phyloP scores from a whole-genome alignment of 352 stramenopile genomes.

The Pythium myriotylum region DNA sequence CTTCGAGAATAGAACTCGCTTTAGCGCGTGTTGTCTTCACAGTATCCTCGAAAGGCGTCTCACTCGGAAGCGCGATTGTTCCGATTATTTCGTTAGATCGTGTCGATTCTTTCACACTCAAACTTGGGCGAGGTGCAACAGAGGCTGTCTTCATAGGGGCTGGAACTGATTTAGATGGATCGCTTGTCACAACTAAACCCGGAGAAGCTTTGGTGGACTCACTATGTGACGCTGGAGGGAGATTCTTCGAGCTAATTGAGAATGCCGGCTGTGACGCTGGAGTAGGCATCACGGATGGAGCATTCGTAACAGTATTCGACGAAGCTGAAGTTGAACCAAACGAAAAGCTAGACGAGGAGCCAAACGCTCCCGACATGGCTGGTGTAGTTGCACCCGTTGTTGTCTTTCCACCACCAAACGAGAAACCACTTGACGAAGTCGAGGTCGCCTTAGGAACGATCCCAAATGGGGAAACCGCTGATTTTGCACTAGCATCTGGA shows the following conservation, averaged over 20 bases:
- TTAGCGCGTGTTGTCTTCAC: conserved; percentile 16
- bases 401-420: not conserved
- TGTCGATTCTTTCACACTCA: not conserved
- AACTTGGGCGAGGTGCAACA: conserved; percentile 6
- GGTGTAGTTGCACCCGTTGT: not conserved
- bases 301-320: not conserved
- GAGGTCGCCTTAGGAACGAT: conserved; percentile 26
- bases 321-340: conserved; percentile 1
- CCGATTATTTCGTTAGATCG: not conserved
- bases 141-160: not conserved
- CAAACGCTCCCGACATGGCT: not conserved
- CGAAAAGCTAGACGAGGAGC: not conserved
- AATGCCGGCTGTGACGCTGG: not conserved
- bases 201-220: too few relatives aligned
- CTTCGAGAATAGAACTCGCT: conserved; percentile 53
- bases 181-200: not conserved
- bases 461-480: conserved; percentile 29
- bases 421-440: not conserved
- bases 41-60: conserved; percentile 9
- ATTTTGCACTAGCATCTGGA: conserved; percentile 16
- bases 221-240: too few relatives aligned
- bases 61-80: conserved; percentile 1
- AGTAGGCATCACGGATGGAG: not conserved
- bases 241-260: not conserved
- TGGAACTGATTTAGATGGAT: not conserved